These are phyloP conservation scores for Puya raimondii DNA, from an alignment of 176 grass and related monocot genomes.

Conservation along the genomic window DNA sequence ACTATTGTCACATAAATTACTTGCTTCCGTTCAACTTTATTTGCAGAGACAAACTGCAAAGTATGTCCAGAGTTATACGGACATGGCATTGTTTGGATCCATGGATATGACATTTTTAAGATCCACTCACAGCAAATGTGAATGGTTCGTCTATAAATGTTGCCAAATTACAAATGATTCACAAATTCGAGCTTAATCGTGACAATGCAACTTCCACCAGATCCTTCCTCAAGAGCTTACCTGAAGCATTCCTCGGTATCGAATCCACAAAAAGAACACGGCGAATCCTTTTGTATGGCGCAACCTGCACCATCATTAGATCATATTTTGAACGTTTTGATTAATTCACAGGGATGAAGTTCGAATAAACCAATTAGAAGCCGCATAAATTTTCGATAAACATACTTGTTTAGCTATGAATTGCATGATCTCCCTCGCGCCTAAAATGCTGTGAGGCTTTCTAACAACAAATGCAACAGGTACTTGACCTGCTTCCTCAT, in stretches of 20 bases:
- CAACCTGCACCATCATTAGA: constrained; percentile 23
- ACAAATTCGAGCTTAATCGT: constrained; percentile 25
- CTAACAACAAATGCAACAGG: constrained; percentile 30
- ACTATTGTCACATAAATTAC: no score
- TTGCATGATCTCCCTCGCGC: constrained; percentile 22
- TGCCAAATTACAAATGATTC: not conserved
- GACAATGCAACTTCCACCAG: constrained; percentile 22
- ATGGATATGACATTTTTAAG: no score
- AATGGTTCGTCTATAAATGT: not conserved
- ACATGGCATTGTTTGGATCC: no score
- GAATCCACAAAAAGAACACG: constrained; percentile 31
- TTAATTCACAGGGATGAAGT: no score
- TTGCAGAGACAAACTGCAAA: no score
- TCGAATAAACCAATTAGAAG: not conserved
- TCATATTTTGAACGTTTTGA: no score
- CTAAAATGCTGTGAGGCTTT: constrained; percentile 4
- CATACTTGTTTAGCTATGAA: constrained; percentile 36
- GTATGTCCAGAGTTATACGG: no score
- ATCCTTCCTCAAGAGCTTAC: constrained; percentile 43
- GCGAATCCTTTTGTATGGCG: constrained; percentile 41
- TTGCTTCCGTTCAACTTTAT: no score
- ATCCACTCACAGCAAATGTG: no score
- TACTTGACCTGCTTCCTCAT: constrained; percentile 35
- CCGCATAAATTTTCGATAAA: not conserved
- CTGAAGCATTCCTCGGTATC: constrained; percentile 41